Percentiles rank a stretch among this genome's conserved stretches.
phyloP scores from a whole-genome alignment of 2,329 filamentous ascomycete species.

The Malbranchea cinnamomea region DNA sequence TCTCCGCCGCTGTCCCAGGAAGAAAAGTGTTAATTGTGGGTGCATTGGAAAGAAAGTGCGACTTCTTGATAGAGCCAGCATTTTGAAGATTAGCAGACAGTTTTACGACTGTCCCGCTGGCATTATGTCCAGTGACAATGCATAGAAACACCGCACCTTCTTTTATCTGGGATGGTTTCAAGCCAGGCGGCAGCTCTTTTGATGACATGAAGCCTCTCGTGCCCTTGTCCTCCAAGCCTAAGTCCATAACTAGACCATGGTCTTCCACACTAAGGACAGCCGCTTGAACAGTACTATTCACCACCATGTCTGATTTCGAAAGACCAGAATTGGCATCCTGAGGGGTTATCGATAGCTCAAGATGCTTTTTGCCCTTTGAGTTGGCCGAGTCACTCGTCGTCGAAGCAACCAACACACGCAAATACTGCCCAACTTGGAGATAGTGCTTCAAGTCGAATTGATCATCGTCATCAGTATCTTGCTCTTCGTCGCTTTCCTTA shows the following conservation, averaged over 20 bases:
- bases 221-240: slow-evolving; percentile 55
- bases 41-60: slow-evolving; percentile 55
- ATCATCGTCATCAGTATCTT: slow-evolving; percentile 31
- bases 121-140: slow-evolving; percentile 57
- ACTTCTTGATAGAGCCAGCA: slow-evolving; percentile 50
- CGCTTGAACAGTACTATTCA: slow-evolving; percentile 69
- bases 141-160: slow-evolving; percentile 78
- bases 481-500: slow-evolving; percentile 40
- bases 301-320: slow-evolving; percentile 54
- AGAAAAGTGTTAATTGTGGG: slow-evolving; percentile 82
- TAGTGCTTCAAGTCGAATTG: slow-evolving; percentile 59
- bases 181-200: slow-evolving; percentile 57
- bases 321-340: slow-evolving; percentile 64
- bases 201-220: slow-evolving; percentile 67
- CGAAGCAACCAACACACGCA: slow-evolving; percentile 69
- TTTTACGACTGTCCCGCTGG: slow-evolving; percentile 73
- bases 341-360: slow-evolving; percentile 77
- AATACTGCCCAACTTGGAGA: slow-evolving; percentile 73
- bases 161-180: slow-evolving; percentile 54
- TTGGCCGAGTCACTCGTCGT: slow-evolving; percentile 43
- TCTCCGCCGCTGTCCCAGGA: slow-evolving; percentile 77
- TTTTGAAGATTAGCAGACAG: slow-evolving; percentile 61
- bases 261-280: slow-evolving; percentile 87
- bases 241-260: slow-evolving; percentile 84
- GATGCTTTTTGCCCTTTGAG: slow-evolving; percentile 53